phyloP scores from a whole-genome alignment of 2,329 filamentous ascomycete genomes.

The Paraconiothyrium brasiliense region DNA sequence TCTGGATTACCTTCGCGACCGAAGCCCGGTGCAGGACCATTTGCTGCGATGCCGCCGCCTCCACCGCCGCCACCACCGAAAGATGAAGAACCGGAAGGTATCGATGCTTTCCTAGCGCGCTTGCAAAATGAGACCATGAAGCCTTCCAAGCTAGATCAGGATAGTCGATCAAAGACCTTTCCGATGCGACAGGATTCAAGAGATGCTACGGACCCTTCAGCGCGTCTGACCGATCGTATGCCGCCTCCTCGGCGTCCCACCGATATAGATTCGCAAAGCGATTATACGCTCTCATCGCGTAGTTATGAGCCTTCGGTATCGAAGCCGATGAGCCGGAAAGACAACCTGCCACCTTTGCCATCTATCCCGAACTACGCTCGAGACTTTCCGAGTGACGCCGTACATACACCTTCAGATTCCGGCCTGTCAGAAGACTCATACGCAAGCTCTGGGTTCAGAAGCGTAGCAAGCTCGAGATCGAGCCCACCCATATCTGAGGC shows the following conservation, averaged over 20 bases:
- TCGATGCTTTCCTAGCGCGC: constrained; percentile 50
- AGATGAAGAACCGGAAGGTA: constrained; percentile 41
- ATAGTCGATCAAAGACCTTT: constrained; percentile 30
- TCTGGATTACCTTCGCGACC: constrained; percentile 36
- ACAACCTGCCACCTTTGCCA: constrained; percentile 38
- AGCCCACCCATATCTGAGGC: constrained; percentile 50
- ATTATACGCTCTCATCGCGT: constrained; percentile 34
- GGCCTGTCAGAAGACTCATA: constrained; percentile 52
- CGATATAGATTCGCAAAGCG: constrained; percentile 30
- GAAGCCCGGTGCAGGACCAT: constrained; percentile 27
- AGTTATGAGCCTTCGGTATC: constrained; percentile 32
- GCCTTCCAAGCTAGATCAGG: constrained; percentile 26
- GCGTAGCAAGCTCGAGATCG: constrained; percentile 49
- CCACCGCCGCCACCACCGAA: constrained; percentile 30
- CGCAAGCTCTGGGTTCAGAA: constrained; percentile 44
- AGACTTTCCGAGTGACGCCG: constrained; percentile 37
- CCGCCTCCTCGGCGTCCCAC: constrained; percentile 29
- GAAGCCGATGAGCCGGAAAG: constrained; percentile 23
- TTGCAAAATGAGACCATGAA: constrained; percentile 45
- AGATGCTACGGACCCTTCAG: constrained; percentile 30
- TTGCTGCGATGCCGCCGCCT: constrained; percentile 27
- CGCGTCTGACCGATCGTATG: constrained; percentile 41
- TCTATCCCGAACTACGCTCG: constrained; percentile 28
- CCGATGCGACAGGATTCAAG: constrained; percentile 35
- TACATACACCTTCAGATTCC: constrained; percentile 52